A percentile compares a stretch with the other conserved stretches of the same genome.
Evolutionary conservation across 352 stramenopile genomes (phyloP).

Genomic region (Phytopythium oedochilum): DNA sequence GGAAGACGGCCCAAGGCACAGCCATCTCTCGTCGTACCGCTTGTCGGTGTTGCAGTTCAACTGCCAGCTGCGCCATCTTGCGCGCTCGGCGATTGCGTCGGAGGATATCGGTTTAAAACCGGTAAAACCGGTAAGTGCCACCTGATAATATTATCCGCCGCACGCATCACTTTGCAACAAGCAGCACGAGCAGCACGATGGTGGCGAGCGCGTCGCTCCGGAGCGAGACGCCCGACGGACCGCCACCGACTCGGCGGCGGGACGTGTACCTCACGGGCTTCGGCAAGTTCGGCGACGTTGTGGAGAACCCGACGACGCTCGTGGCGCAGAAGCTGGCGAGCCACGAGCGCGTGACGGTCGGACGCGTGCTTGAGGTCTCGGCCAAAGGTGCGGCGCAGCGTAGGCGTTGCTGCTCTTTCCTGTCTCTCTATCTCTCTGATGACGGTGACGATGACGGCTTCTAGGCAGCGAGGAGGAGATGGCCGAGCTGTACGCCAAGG

Average conservation of each 20-base stretch:
- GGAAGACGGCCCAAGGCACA: slow-evolving; percentile 5
- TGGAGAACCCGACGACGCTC: slow-evolving; percentile 74
- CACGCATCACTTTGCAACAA: too few relatives aligned
- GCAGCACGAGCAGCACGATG: too few relatives aligned
- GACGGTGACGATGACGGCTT: background rate
- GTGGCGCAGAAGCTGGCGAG: slow-evolving; percentile 47
- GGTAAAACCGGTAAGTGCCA: background rate
- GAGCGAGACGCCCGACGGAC: too few relatives aligned
- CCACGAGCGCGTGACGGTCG: slow-evolving; percentile 61
- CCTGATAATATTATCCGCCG: too few relatives aligned
- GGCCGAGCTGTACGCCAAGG: slow-evolving; percentile 16
- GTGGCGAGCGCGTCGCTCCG: background rate
- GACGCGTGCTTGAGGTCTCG: slow-evolving; percentile 71
- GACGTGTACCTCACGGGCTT: slow-evolving; percentile 82
- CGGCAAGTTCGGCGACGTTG: slow-evolving; percentile 78
- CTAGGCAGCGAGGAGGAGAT: slow-evolving; percentile 25
- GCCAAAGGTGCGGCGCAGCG: slow-evolving; percentile 26
- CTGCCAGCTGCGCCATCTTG: too few relatives aligned
- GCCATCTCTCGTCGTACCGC: background rate
- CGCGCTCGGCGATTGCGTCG: too few relatives aligned
- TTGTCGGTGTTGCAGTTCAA: background rate
- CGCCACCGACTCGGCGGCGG: too few relatives aligned
- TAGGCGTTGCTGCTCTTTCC: background rate
- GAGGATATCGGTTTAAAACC: background rate
- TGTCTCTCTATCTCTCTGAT: background rate